Base-by-base conservation (phyloP, 768 basidiomycete genomes). In the Ramaria sp. region DNA sequence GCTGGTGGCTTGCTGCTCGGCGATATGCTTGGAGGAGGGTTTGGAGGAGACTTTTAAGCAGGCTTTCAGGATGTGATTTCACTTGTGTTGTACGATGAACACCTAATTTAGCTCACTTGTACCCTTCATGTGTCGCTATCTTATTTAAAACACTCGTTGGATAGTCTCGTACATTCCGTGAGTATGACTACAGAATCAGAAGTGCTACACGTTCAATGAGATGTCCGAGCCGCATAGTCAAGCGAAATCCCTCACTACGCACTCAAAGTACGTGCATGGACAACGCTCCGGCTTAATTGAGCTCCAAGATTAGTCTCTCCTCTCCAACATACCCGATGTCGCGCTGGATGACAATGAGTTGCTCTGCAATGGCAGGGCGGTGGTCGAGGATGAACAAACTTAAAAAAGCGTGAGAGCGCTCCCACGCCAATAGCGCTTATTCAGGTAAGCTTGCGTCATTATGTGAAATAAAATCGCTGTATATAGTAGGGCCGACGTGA, bases 1-100 rank as follows among this genome's bases (percentile, higher is more conserved):
- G 74, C 71, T 10, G 78, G 78, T 2, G 78, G 77, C 4, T 59
- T 79, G 30, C 60, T 79, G 7, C 63, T 80, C 7, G 78, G 76
- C 2, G 73, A 73, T 47, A 59, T 72, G 22, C 30, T 79, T 3
- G 67, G 51, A 1, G 59, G 43, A 10, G 61, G 41, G 1, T 65
- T 69, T 55, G 64, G 66, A 37, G 67, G 63, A 44, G 54, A 50
- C 16, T n/a, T n/a, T n/a, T n/a, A n/a, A n/a, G n/a, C n/a, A n/a
- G 32, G 32, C 2, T 34, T 34, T 34, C 13, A 34, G 32, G 32
- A 13, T 9, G 7, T 9, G 32, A 34, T 13, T 13, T 34, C 9
- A 10, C 30, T 32, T 5, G 32, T 13, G 8, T 34, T 34, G 32
- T 34, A 34, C 32, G 32, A 34, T 9, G 32, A 34, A 34, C 7